Evolutionary conservation across 306 rosid species (phyloP), one percentile per base, ranked within the genome.

Genomic region (Parietaria judaica): DNA sequence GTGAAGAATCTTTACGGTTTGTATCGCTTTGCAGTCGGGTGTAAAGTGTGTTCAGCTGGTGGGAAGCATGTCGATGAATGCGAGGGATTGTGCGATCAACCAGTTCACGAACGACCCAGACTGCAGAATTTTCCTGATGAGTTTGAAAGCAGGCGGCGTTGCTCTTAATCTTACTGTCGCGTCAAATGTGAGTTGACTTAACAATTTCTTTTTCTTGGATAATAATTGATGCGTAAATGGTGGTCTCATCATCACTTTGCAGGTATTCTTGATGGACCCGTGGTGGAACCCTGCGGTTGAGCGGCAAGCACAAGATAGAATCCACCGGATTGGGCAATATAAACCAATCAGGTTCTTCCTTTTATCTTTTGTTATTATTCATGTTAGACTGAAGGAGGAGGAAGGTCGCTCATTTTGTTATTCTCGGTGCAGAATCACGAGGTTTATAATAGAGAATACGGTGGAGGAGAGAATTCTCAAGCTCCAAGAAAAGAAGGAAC

Each of bases 261-360:
- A 49, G 96, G 96, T 92, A 41, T 92, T 92, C 78, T 78, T 92
- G 71, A 92, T 92, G 96, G 96, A 92, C 68, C 98, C 94, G 8
- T 92, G 98, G 98, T 92, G 96, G 98, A 92, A 92, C 76, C 95
- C 98, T 0, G 98, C 96, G 0, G 94, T 92, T 54, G 95, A 92
- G 87, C 85, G 84, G 48, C 96, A 88, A 79, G 90, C 98, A 57
- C 95, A 92, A 74, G 96, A 92, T 71, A 83, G 98, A 76, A 92
- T 88, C 71, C 96, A 92, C 65, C 76, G 98, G 39, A 91, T 91
- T 60, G 96, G 98, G 72, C 98, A 91, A 75, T 85, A 78, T 61
- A 91, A 88, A 68, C 98, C 96, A 34, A 86, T 88, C 74, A 92
- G 96, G 96, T 87, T 62, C 54, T 14, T 51, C 5, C 9, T 38